Evolutionary conservation across 257 asterid genomes (phyloP).

Genomic region (Gentiana dahurica): DNA sequence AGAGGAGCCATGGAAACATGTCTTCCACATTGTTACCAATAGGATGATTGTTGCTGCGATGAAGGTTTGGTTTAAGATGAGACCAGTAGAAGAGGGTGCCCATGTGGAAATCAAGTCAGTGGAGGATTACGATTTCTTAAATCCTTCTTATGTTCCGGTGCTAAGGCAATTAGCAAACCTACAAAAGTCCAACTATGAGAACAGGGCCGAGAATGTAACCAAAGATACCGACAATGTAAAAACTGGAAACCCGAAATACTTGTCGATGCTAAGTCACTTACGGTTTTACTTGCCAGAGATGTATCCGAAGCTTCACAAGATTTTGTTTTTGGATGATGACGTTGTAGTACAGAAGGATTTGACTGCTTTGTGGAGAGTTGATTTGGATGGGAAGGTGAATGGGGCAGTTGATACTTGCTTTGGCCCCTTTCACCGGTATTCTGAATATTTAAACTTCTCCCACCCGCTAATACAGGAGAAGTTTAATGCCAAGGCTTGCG

Average conservation of each 20-base stretch:
- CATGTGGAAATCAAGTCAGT: conserved; percentile 73
- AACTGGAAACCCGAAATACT: conserved; percentile 65
- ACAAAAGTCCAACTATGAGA: conserved; percentile 69
- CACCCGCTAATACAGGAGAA: conserved; percentile 69
- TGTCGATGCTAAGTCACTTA: conserved; percentile 77
- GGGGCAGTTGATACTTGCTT: conserved; percentile 91
- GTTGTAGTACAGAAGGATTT: conserved; percentile 95
- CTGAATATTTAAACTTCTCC: conserved; percentile 82
- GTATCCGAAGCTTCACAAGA: conserved; percentile 70
- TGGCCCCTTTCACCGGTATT: conserved; percentile 73
- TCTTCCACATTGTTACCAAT: conserved; percentile 81
- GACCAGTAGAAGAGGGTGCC: conserved; percentile 77
- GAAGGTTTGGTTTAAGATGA: conserved; percentile 96
- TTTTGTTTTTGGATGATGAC: conserved; percentile 83
- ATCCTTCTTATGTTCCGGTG: conserved; percentile 71
- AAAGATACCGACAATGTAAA: conserved; percentile 66
- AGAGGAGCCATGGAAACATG: conserved; percentile 90
- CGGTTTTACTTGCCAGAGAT: conserved; percentile 90
- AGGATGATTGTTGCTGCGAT: conserved; percentile 88
- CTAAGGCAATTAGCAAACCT: conserved; percentile 47
- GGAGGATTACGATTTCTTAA: conserved; percentile 60
- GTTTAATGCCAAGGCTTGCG: conserved; percentile 79
- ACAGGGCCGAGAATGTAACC: conserved; percentile 68
- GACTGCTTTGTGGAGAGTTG: conserved; percentile 76
- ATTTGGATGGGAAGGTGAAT: conserved; percentile 85